Base-by-base conservation (phyloP, 495 filamentous ascomycete species). In the Evernia prunastri region DNA sequence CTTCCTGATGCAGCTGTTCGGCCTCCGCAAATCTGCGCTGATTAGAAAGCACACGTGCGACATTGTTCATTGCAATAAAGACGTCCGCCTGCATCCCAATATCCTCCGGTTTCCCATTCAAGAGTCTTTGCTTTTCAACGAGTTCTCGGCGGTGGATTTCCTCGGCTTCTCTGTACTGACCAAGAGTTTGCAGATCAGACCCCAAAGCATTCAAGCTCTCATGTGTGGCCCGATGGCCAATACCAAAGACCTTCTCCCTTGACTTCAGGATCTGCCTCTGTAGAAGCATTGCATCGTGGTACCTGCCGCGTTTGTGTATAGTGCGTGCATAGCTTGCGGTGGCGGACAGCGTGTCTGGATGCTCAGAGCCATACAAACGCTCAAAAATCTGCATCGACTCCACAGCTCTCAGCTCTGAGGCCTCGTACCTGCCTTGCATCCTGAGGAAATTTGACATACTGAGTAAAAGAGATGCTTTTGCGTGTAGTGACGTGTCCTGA, bases 151-250 rank as follows among this genome's bases (percentile, higher is more conserved):
- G 40, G n/a, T 49, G 51, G 20, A 73, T 51, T 6, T 61, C 23
- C 56, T 72, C 63, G 13, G 74, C 71, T 56, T 77, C 68, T 51
- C 43, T 17, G 5, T 53, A 58, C 11, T 64, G 64, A 6, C 60
- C 63, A 45, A 51, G 60, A 15, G 47, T 29, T 13, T 60, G 40
- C 17, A 59, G 35, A 23, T 62, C 37, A 37, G 36, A 56, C 15
- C 65, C 77, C 25, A 79, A 67, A 37, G 71, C 70, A 56, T 69
- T 68, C 29, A 74, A 54, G 57, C 64, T 73, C 35, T n/a, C 27
- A 23, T 75, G 68, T 25, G 71, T 77, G 0, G 53, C 18, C 4
- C 65, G 67, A 66, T 75, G 69, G 42, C 72, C 67, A 33, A 66
- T 58, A 0, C 72, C 75, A 4, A 72, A 64, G 43, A 68, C 53